These are phyloP conservation scores for Populus alba DNA, from an alignment of 345 rosid genomes.

Conservation along the genomic window DNA sequence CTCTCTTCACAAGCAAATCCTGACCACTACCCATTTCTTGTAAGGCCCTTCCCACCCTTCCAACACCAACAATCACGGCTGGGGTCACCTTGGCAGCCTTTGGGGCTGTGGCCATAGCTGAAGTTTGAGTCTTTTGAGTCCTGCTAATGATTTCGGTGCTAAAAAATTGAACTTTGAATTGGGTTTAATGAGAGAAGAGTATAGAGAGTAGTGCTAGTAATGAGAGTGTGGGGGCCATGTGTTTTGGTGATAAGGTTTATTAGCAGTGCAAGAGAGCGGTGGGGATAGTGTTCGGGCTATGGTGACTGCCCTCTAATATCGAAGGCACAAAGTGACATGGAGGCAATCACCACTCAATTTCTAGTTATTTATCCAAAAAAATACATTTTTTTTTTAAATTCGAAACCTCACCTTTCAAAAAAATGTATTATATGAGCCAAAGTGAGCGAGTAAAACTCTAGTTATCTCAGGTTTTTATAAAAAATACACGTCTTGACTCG, in stretches of 20 bases:
- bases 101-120: constrained; percentile 49
- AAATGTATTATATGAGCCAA: too few relatives aligned
- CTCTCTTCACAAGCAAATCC: constrained; percentile 86
- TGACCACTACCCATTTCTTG: constrained; percentile 78
- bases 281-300: neutral
- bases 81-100: constrained; percentile 60
- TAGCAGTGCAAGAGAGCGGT: neutral
- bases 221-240: constrained; percentile 43
- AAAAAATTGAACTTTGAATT: constrained; percentile 8
- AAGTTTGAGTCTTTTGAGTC: constrained; percentile 20
- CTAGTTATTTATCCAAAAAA: constrained; percentile 4
- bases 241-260: neutral
- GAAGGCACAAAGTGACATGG: neutral
- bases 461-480: too few relatives aligned
- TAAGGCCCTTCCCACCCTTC: constrained; percentile 87
- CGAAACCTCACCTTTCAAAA: too few relatives aligned
- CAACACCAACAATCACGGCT: constrained; percentile 91
- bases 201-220: constrained; percentile 25
- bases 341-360: constrained; percentile 19
- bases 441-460: too few relatives aligned
- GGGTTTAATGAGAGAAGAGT: constrained; percentile 36
- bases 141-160: constrained; percentile 13
- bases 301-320: neutral
- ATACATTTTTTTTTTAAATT: too few relatives aligned
- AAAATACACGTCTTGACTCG: too few relatives aligned